Conservation (phyloP, 2,329 filamentous ascomycete genomes). For the Pseudonectria foliicola region DNA sequence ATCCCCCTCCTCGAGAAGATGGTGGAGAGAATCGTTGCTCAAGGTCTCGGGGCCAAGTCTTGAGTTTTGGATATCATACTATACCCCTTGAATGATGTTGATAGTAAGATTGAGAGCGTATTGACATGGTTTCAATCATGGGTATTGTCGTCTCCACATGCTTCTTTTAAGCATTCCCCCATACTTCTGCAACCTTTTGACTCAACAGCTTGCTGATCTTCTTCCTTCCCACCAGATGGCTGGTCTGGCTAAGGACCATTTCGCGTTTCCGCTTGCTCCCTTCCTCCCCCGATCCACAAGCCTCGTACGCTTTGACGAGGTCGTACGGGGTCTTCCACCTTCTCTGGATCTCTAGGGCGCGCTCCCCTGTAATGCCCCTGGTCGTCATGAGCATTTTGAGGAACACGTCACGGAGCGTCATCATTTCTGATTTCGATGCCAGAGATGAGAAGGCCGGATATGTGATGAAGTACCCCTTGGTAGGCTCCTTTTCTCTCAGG, state of each 20-base stretch:
- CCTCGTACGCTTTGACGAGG: constrained; percentile 63
- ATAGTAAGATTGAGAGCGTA: too few relatives aligned
- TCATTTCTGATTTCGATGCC: constrained; percentile 66
- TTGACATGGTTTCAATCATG: constrained; percentile 8
- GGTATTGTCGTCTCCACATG: constrained; percentile 15
- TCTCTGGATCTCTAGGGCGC: constrained; percentile 71
- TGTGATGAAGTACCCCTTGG: constrained; percentile 52
- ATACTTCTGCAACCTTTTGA: constrained; percentile 64
- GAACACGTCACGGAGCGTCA: constrained; percentile 68
- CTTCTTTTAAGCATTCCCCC: constrained; percentile 45
- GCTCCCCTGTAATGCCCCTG: constrained; percentile 66
- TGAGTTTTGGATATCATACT: constrained; percentile 6
- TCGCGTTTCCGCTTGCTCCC: constrained; percentile 51
- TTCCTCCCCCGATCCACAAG: constrained; percentile 40
- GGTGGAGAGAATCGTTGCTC: constrained; percentile 67
- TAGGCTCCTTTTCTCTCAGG: constrained; percentile 45
- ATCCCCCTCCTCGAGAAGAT: constrained; percentile 61
- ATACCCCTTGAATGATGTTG: background rate
- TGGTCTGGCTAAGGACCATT: constrained; percentile 52
- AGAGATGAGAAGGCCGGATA: constrained; percentile 66
- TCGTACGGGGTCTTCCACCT: constrained; percentile 68
- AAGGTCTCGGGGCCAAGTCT: constrained; percentile 35
- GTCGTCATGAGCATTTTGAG: constrained; percentile 85
- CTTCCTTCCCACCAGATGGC: constrained; percentile 56
- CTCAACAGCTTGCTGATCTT: constrained; percentile 61